phyloP scores from a whole-genome alignment of 257 asterid genomes.

The Cinchona pubescens region DNA sequence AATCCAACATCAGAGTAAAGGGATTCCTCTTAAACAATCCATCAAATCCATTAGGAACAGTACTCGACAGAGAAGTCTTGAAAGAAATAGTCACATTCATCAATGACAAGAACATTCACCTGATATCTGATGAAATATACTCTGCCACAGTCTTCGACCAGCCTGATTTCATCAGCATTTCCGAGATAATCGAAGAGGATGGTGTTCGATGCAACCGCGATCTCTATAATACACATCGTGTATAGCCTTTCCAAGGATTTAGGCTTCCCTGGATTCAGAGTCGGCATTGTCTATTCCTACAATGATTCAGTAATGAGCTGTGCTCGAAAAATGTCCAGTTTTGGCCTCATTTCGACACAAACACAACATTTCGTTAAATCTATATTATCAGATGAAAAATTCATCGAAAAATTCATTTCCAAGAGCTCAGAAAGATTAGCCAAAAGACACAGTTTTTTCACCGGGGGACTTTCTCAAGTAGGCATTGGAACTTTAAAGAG shows the following conservation, averaged over 20 bases:
- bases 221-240: conserved; percentile 64
- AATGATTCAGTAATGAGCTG: conserved; percentile 49
- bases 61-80: conserved; percentile 52
- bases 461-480: conserved; percentile 46
- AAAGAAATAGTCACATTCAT: conserved; percentile 40
- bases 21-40: conserved; percentile 79
- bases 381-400: conserved; percentile 59
- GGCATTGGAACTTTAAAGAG: conserved; percentile 53
- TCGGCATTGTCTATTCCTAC: conserved; percentile 73
- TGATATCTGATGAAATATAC: conserved; percentile 79
- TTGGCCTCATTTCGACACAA: conserved; percentile 77
- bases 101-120: conserved; percentile 51
- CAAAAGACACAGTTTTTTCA: conserved; percentile 35
- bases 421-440: conserved; percentile 52
- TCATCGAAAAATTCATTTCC: conserved; percentile 42
- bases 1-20: conserved; percentile 53
- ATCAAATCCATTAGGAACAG: conserved; percentile 80
- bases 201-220: conserved; percentile 37
- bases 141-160: conserved; percentile 73
- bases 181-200: conserved; percentile 55
- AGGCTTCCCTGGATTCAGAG: conserved; percentile 83
- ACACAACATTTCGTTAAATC: conserved; percentile 65
- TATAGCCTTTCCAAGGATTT: conserved; percentile 83
- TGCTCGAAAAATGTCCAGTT: conserved; percentile 84
- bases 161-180: conserved; percentile 64